These are phyloP conservation scores for Sphagnum contortum DNA, from an alignment of 225 moss, liverwort and hornwort genomes.

Conservation along the genomic window DNA sequence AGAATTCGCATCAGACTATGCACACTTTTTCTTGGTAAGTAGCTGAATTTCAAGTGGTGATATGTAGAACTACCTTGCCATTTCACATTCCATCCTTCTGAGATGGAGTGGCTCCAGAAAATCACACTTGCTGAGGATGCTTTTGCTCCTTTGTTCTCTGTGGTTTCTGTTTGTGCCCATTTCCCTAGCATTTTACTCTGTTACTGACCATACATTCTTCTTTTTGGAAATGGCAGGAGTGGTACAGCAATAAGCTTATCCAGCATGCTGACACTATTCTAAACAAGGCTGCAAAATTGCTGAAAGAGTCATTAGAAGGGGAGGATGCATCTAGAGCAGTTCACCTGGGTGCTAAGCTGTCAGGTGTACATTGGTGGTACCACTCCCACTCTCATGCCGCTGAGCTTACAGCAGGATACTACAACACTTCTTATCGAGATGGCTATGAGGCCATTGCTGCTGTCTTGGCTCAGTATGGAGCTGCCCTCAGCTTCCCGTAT, in stretches of 20 bases:
- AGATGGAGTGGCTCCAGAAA: too few relatives aligned
- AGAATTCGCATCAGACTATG: slow-evolving; percentile 31
- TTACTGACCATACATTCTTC: too few relatives aligned
- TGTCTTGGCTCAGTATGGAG: slow-evolving; percentile 36
- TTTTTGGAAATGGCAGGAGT: slow-evolving; percentile 6
- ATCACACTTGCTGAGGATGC: too few relatives aligned
- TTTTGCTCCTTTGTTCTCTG: too few relatives aligned
- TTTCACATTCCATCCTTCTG: too few relatives aligned
- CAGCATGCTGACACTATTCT: slow-evolving; percentile 11
- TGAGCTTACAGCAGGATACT: slow-evolving; percentile 48
- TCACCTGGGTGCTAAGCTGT: slow-evolving; percentile 20
- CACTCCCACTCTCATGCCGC: slow-evolving; percentile 36
- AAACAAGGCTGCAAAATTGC: slow-evolving; percentile 7
- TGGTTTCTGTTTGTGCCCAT: too few relatives aligned
- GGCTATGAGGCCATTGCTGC: slow-evolving; percentile 43
- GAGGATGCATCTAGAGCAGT: neutral
- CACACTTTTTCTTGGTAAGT: slow-evolving; percentile 27
- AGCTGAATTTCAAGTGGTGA: slow-evolving; percentile 8
- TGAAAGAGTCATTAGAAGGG: neutral
- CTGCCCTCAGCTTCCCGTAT: slow-evolving; percentile 32
- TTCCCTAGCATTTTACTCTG: too few relatives aligned
- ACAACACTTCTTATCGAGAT: slow-evolving; percentile 33
- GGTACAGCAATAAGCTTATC: slow-evolving; percentile 10
- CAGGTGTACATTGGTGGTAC: slow-evolving; percentile 54
- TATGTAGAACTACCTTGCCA: slow-evolving; percentile 14